These are phyloP conservation scores for Primulina eburnea DNA, from an alignment of 257 asterid species.

Conservation along the genomic window DNA sequence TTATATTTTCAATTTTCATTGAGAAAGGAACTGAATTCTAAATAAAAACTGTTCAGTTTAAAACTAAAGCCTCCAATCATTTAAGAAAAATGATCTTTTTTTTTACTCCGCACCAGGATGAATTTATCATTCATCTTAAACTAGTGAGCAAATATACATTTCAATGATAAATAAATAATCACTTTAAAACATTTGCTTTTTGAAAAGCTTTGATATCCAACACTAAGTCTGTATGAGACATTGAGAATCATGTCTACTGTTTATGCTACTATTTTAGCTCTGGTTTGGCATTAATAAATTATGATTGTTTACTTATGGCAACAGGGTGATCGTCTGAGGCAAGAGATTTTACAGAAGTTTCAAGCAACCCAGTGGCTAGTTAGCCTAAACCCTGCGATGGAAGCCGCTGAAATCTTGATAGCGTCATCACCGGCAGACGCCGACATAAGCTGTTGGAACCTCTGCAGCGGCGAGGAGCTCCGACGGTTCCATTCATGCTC, in stretches of 20 bases:
- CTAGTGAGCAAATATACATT: background rate
- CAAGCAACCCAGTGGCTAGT: constrained; percentile 51
- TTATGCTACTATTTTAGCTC: background rate
- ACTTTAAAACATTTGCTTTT: background rate
- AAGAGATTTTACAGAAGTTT: constrained; percentile 71
- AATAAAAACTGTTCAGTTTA: background rate
- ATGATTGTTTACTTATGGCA: constrained; percentile 12
- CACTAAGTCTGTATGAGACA: background rate
- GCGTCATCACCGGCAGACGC: constrained; percentile 51
- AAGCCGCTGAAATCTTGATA: constrained; percentile 34
- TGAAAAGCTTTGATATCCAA: background rate
- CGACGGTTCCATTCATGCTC: constrained; percentile 37
- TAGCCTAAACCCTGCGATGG: constrained; percentile 25
- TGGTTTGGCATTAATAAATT: background rate
- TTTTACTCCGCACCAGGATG: background rate
- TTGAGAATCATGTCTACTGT: background rate
- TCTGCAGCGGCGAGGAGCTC: constrained; percentile 41
- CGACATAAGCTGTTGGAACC: constrained; percentile 54
- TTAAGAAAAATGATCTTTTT: background rate
- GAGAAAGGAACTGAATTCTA: no score
- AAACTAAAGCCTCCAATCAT: background rate
- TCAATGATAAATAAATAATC: background rate
- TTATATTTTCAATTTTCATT: no score
- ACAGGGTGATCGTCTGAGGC: constrained; percentile 80
- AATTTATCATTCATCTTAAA: background rate